Percentiles rank a stretch among this genome's conserved stretches.
These are phyloP conservation scores for Lachnellula hyalina DNA, from an alignment of 2,329 filamentous ascomycete species.

Conservation along the genomic window DNA sequence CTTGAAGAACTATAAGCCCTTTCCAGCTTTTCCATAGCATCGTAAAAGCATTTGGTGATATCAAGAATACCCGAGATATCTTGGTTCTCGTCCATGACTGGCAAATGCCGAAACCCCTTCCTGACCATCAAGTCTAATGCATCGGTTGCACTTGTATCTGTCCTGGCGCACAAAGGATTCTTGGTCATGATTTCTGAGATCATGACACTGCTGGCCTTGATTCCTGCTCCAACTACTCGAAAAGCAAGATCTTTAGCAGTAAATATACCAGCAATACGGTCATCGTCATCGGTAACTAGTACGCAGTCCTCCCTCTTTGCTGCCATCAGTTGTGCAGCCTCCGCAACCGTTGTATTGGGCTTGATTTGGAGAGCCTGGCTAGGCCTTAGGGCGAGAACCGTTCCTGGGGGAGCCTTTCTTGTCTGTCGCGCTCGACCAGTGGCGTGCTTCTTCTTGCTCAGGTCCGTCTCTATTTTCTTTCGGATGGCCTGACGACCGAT, in stretches of 20 bases:
- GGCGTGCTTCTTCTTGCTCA: conserved; percentile 92
- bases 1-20: conserved; percentile 96
- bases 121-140: conserved; percentile 96
- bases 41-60: conserved; percentile 99
- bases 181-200: conserved; percentile 99
- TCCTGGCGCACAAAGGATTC: conserved; percentile 94
- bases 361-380: conserved; percentile 97
- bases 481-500: conserved; percentile 71
- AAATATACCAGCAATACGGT: conserved; percentile 97
- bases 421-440: conserved; percentile 74
- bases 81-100: conserved; percentile 99
- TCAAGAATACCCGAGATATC: conserved; percentile 97
- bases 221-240: conserved; percentile 84
- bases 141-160: conserved; percentile 96
- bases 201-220: conserved; percentile 83
- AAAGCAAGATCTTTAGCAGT: conserved; percentile 98
- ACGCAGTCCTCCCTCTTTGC: conserved; percentile 98
- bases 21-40: conserved; percentile 99
- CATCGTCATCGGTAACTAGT: conserved; percentile 94
- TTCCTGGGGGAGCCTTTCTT: conserved; percentile 91
- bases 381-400: conserved; percentile 90
- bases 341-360: conserved; percentile 85
- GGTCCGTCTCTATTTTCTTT: conserved; percentile 91
- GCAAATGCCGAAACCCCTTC: conserved; percentile 94
- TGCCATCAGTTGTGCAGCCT: conserved; percentile 97